Conservation (phyloP, 768 basidiomycete genomes). For the Crassisporium funariophilum region DNA sequence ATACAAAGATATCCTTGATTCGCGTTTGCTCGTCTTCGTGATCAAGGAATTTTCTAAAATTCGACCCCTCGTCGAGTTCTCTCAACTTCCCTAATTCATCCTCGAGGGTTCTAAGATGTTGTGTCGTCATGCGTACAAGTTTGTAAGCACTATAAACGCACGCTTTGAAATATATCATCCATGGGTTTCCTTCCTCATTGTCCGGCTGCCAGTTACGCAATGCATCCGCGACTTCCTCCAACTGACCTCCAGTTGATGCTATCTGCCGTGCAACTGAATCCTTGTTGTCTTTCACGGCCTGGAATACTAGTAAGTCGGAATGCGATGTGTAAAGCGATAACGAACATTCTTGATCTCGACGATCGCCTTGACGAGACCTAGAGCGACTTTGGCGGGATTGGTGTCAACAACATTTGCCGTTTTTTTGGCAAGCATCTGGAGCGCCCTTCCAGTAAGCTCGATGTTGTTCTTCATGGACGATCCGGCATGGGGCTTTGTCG, state of each 20-base stretch:
- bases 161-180: slow-evolving; percentile 13
- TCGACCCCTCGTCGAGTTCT: slow-evolving; percentile 10
- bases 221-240: slow-evolving; percentile 13
- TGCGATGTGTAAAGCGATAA: slow-evolving; percentile 4
- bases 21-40: slow-evolving; percentile 17
- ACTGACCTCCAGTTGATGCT: slow-evolving; percentile 8
- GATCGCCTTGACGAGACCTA: slow-evolving; percentile 10
- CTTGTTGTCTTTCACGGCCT: slow-evolving; percentile 17
- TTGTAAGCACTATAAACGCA: slow-evolving; percentile 5
- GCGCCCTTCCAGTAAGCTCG: slow-evolving; percentile 6
- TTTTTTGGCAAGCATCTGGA: slow-evolving; percentile 8
- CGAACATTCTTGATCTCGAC: slow-evolving; percentile 14
- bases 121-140: not conserved
- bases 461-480: slow-evolving; percentile 6
- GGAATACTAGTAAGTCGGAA: slow-evolving; percentile 7
- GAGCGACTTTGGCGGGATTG: slow-evolving; percentile 15
- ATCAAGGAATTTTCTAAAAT: slow-evolving; percentile 9
- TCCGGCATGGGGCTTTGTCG: slow-evolving; percentile 2
- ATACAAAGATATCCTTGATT: slow-evolving; percentile 17
- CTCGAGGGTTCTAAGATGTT: slow-evolving; percentile 10
- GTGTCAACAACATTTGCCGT: slow-evolving; percentile 6
- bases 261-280: slow-evolving; percentile 14
- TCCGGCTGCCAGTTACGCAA: slow-evolving; percentile 8
- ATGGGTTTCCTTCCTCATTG: slow-evolving; percentile 5
- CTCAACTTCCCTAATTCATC: slow-evolving; percentile 11